Conservation (phyloP, 2,329 filamentous ascomycete genomes). For the Aureobasidium sp. region DNA sequence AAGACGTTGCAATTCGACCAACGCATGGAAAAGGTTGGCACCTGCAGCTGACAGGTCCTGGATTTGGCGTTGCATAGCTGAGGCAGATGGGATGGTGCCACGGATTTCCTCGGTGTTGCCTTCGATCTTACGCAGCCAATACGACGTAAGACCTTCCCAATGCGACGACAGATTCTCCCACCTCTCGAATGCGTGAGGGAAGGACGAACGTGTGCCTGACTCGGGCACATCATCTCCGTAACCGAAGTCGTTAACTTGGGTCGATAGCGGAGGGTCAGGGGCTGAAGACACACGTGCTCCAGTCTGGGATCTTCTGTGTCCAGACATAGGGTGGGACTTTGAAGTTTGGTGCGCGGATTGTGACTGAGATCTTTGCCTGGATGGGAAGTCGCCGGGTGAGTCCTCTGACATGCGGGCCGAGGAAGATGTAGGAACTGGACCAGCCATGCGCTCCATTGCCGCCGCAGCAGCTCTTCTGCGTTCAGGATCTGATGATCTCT, state of each 20-base stretch:
- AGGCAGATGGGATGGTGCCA: conserved; percentile 64
- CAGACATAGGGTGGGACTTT: not conserved
- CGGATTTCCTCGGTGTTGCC: conserved; percentile 81
- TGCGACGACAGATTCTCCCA: conserved; percentile 97
- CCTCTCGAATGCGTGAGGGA: conserved; percentile 93
- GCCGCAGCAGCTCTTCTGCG: conserved; percentile 2
- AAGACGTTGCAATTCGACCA: conserved; percentile 88
- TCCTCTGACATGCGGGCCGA: not conserved
- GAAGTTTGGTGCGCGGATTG: not conserved
- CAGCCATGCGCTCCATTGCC: not conserved
- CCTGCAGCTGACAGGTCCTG: conserved; percentile 95
- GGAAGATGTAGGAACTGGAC: not conserved
- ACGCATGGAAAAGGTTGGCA: conserved; percentile 93
- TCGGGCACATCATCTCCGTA: conserved; percentile 2
- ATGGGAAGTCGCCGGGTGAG: not conserved
- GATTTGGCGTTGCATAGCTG: conserved; percentile 87
- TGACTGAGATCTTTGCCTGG: not conserved
- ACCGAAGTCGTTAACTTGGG: not conserved
- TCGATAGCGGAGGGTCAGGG: not conserved
- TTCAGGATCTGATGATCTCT: conserved; percentile 38
- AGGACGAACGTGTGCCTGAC: conserved; percentile 49
- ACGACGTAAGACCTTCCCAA: conserved; percentile 95
- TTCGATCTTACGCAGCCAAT: conserved; percentile 91
- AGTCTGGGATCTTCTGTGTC: not conserved
- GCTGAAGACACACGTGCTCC: conserved; percentile 12